A percentile compares a stretch with the other conserved stretches of the same genome.
phyloP scores from a whole-genome alignment of 2,329 filamentous ascomycete species.

The Diaporthe sp. region DNA sequence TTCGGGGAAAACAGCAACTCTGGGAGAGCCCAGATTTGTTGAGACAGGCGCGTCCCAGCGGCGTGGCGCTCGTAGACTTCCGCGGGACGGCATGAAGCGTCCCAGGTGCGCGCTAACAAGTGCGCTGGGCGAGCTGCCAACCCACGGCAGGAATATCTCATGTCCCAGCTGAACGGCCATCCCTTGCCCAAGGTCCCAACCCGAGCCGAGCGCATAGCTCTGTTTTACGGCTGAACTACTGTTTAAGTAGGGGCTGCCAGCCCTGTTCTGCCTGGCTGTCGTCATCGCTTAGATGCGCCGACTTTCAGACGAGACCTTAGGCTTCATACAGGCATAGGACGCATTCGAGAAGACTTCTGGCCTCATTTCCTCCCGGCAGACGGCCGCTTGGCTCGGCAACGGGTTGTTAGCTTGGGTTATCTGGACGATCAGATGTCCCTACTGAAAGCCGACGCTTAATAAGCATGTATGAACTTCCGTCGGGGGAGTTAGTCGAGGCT shows the following conservation, averaged over 20 bases:
- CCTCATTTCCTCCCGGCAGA: slow-evolving; percentile 1
- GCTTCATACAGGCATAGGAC: not conserved
- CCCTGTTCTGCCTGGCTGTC: not conserved
- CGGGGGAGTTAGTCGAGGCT: not conserved
- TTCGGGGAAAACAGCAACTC: not conserved
- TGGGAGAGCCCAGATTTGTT: slow-evolving; percentile 7
- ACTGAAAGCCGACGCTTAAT: not conserved
- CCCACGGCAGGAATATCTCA: not conserved
- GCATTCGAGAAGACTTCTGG: slow-evolving; percentile 28
- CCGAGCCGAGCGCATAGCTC: not conserved
- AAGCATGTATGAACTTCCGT: not conserved
- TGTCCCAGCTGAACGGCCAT: not conserved
- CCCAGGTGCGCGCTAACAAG: slow-evolving; percentile 9
- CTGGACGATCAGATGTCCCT: not conserved
- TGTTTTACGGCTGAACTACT: slow-evolving; percentile 3
- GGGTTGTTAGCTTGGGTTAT: not conserved
- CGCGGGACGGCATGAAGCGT: slow-evolving; percentile 31
- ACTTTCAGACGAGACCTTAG: slow-evolving; percentile 4
- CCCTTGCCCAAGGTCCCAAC: not conserved
- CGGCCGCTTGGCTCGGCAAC: not conserved
- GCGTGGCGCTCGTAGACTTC: slow-evolving; percentile 10
- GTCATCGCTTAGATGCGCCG: slow-evolving; percentile 14
- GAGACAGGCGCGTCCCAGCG: slow-evolving; percentile 31
- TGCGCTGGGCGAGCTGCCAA: not conserved
- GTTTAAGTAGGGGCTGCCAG: not conserved